Evolutionary conservation across 441 rosid species (phyloP).

Genomic region (Adansonia gregorii): DNA sequence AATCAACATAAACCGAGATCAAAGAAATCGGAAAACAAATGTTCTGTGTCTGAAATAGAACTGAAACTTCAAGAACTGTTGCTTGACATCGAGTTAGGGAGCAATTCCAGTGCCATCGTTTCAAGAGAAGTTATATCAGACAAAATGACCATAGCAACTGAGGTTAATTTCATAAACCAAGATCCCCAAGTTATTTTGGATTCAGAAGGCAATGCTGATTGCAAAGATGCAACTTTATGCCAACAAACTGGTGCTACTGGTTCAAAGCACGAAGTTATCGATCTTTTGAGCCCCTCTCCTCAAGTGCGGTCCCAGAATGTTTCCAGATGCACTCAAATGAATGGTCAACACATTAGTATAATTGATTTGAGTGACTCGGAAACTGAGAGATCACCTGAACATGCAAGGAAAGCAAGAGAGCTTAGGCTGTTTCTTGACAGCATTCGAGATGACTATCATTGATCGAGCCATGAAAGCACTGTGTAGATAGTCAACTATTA

Average conservation of each 20-base stretch:
- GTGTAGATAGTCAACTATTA: not conserved
- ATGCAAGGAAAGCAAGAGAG: conserved; percentile 64
- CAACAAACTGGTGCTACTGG: conserved; percentile 14
- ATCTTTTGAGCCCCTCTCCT: conserved; percentile 81
- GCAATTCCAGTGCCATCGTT: conserved; percentile 28
- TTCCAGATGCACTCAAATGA: conserved; percentile 39
- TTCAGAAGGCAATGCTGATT: conserved; percentile 29
- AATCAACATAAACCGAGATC: conserved; percentile 44
- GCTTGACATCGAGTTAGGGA: conserved; percentile 54
- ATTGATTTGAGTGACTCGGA: conserved; percentile 81
- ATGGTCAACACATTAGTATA: conserved; percentile 37
- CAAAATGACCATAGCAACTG: conserved; percentile 24
- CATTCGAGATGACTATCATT: conserved; percentile 48
- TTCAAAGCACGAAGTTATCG: conserved; percentile 51
- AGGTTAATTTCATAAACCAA: conserved; percentile 27
- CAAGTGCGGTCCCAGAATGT: conserved; percentile 24
- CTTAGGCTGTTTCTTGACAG: conserved; percentile 62
- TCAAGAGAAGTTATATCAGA: conserved; percentile 38
- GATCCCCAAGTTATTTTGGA: conserved; percentile 33
- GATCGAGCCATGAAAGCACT: conserved; percentile 19
- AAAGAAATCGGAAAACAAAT: conserved; percentile 42
- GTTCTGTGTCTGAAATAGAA: conserved; percentile 49
- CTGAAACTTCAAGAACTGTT: conserved; percentile 53
- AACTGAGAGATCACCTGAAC: conserved; percentile 60
- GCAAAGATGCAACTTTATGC: conserved; percentile 27